A percentile compares a stretch with the other conserved stretches of the same genome.
These are phyloP conservation scores for Ceratobasidium sp. DNA, from an alignment of 1,284 basidiomycete genomes.

Conservation along the genomic window DNA sequence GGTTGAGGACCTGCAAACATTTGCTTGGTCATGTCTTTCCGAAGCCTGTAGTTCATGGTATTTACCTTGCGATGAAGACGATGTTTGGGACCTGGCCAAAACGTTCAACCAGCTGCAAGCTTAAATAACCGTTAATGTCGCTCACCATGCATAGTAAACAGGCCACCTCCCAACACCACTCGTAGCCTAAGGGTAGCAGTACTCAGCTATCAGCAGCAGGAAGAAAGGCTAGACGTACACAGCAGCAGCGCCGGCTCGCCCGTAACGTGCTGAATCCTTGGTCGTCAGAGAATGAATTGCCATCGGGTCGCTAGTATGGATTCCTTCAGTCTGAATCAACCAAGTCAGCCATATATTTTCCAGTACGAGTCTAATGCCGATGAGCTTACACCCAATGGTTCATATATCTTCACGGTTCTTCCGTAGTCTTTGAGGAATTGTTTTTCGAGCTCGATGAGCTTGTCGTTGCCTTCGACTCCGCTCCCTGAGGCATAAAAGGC, in stretches of 20 bases:
- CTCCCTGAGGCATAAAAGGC: background rate
- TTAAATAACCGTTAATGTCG: background rate
- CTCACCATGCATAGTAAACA: conserved; percentile 51
- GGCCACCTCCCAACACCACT: conserved; percentile 58
- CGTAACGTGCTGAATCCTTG: conserved; percentile 66
- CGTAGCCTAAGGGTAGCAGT: background rate
- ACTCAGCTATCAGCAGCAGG: conserved; percentile 56
- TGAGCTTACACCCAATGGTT: background rate
- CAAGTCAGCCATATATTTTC: background rate
- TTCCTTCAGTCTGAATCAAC: conserved; percentile 58
- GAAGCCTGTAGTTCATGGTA: conserved; percentile 62
- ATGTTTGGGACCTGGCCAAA: background rate
- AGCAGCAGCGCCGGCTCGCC: conserved; percentile 66
- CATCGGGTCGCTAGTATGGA: conserved; percentile 66
- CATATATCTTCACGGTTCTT: background rate
- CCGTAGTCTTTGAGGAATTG: background rate
- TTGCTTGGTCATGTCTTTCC: conserved; percentile 37
- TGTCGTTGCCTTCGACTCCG: background rate
- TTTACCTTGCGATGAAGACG: conserved; percentile 27
- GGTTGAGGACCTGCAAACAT: conserved; percentile 66
- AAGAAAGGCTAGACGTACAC: background rate
- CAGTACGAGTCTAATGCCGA: too few relatives aligned
- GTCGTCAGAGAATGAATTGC: conserved; percentile 63
- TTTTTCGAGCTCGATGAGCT: background rate
- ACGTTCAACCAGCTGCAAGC: background rate